Conservation (phyloP, 371 early-diverging fungal genomes). For the Mortierella sp. region DNA sequence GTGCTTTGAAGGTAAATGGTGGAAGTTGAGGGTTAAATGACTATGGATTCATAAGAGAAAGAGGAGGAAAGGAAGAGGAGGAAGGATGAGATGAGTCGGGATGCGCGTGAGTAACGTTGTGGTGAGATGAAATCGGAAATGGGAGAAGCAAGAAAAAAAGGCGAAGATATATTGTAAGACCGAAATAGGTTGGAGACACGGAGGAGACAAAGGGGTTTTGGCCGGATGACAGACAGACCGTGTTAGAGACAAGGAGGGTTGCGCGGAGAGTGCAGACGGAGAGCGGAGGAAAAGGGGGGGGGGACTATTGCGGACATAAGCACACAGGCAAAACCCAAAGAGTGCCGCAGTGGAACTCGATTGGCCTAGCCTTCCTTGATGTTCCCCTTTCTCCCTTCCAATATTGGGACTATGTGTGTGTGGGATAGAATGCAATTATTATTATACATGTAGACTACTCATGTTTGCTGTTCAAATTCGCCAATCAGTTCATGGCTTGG, state of each 20-base stretch:
- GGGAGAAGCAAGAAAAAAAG: constrained; percentile 1
- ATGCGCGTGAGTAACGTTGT: neutral
- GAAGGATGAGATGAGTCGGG: constrained; percentile 11
- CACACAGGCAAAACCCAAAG: neutral
- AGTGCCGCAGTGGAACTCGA: neutral
- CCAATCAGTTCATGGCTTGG: neutral
- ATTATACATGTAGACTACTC: too few species aligned
- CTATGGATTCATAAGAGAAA: constrained; percentile 16
- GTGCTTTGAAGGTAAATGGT: neutral
- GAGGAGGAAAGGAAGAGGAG: neutral
- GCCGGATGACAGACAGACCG: neutral
- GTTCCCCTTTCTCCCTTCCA: neutral
- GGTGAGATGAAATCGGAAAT: neutral
- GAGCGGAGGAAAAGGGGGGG: neutral
- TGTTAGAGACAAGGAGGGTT: neutral
- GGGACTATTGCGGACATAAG: constrained; percentile 7
- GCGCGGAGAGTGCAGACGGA: neutral
- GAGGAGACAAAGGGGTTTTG: neutral
- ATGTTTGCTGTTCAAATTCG: neutral
- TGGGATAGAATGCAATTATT: too few species aligned
- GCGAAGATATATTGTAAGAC: neutral
- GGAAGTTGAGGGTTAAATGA: neutral
- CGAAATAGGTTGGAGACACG: neutral
- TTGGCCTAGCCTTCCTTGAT: neutral
- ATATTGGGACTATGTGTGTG: too few species aligned